Conservation (phyloP, 257 asterid genomes). For the Penstemon eatonii region DNA sequence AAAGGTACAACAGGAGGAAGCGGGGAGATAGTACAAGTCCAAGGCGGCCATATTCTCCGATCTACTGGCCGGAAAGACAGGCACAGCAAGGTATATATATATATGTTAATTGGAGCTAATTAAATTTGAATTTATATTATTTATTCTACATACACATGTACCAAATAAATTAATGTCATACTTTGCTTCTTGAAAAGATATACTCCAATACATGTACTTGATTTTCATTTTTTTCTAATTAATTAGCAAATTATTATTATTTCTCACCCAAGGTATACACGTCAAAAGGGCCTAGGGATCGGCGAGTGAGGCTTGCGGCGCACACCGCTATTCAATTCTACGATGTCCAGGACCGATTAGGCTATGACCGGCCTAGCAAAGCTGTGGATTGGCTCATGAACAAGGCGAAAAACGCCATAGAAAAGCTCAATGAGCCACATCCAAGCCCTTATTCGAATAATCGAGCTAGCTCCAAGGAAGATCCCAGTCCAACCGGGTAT, state of each 20-base stretch:
- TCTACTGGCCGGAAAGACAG: constrained; percentile 50
- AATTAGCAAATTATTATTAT: too few relatives aligned
- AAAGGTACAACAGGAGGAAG: constrained; percentile 30
- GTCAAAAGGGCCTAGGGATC: constrained; percentile 60
- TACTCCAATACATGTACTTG: too few relatives aligned
- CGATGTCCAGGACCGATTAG: constrained; percentile 65
- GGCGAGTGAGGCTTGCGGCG: constrained; percentile 62
- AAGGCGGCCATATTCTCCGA: constrained; percentile 51
- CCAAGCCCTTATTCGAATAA: too few relatives aligned
- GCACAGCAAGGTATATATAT: constrained; percentile 42
- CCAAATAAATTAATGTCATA: too few relatives aligned
- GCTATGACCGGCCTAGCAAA: constrained; percentile 67
- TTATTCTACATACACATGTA: too few relatives aligned
- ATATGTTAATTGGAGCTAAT: too few relatives aligned
- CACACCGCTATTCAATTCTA: constrained; percentile 68
- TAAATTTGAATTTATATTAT: too few relatives aligned
- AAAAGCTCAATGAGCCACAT: constrained; percentile 29
- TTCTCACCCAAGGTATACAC: constrained; percentile 33
- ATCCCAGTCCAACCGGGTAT: constrained; percentile 6
- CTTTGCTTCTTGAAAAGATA: too few relatives aligned
- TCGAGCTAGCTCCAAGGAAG: constrained; percentile 16
- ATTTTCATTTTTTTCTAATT: too few relatives aligned
- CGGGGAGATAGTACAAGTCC: constrained; percentile 51
- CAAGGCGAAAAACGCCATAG: constrained; percentile 55
- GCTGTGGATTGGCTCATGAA: constrained; percentile 66